phyloP scores from a whole-genome alignment of 441 rosid species.

The Corymbia calophylla region DNA sequence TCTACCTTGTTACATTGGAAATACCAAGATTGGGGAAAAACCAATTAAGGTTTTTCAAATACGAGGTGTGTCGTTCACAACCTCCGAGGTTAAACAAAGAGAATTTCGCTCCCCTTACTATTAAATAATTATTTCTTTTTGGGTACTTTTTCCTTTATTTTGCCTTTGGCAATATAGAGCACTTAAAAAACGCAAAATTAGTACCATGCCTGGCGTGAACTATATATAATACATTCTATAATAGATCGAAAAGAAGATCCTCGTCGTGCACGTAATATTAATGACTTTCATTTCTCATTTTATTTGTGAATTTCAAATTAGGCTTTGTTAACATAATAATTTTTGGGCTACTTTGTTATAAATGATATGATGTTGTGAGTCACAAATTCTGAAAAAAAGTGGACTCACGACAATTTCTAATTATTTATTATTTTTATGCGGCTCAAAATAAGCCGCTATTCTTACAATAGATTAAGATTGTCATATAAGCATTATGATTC shows the following conservation, averaged over 20 bases:
- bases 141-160: not conserved
- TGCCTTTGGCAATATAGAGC: not conserved
- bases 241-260: not conserved
- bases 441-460: too few species aligned
- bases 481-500: not conserved
- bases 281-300: not conserved
- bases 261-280: not conserved
- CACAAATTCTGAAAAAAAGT: not conserved
- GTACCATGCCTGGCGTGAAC: not conserved
- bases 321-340: not conserved
- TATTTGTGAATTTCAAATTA: too few species aligned
- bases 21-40: not conserved
- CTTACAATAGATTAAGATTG: not conserved
- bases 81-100: not conserved
- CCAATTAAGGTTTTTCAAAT: not conserved
- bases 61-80: not conserved
- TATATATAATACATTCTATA: not conserved
- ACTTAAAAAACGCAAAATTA: not conserved
- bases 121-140: not conserved
- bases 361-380: too few species aligned
- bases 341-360: too few species aligned
- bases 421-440: too few species aligned
- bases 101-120: not conserved
- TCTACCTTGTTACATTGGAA: not conserved
- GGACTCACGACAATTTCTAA: accelerated